phyloP scores from a whole-genome alignment of 495 filamentous ascomycete species.

The Daldinia childiae region DNA sequence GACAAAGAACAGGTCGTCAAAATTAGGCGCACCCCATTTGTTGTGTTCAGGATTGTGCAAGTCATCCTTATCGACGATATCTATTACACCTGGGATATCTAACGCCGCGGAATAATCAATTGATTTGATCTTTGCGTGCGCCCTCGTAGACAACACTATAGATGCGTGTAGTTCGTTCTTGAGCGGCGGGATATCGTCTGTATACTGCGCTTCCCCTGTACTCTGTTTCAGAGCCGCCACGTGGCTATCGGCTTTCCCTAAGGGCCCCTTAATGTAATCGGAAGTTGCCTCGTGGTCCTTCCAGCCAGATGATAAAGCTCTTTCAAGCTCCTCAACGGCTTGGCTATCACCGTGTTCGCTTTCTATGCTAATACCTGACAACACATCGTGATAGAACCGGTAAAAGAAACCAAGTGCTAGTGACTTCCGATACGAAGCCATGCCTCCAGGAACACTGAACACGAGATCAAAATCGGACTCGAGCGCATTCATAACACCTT shows the following conservation, averaged over 20 bases:
- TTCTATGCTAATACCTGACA: slow-evolving; percentile 56
- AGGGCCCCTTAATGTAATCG: slow-evolving; percentile 76
- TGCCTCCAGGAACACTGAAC: slow-evolving; percentile 91
- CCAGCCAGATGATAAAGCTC: slow-evolving; percentile 69
- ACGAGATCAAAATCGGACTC: slow-evolving; percentile 85
- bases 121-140: slow-evolving; percentile 83
- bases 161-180: slow-evolving; percentile 90
- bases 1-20: slow-evolving; percentile 88
- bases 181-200: slow-evolving; percentile 89
- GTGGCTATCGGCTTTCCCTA: slow-evolving; percentile 85
- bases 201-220: slow-evolving; percentile 95
- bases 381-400: slow-evolving; percentile 79
- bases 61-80: slow-evolving; percentile 83
- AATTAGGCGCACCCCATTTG: slow-evolving; percentile 88
- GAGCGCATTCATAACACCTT: slow-evolving; percentile 86
- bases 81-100: slow-evolving; percentile 78
- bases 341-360: slow-evolving; percentile 63
- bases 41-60: slow-evolving; percentile 76
- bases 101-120: slow-evolving; percentile 80
- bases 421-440: slow-evolving; percentile 94
- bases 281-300: slow-evolving; percentile 67
- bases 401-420: slow-evolving; percentile 90
- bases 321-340: slow-evolving; percentile 71
- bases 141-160: slow-evolving; percentile 86
- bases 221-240: slow-evolving; percentile 93